These are phyloP conservation scores for Litsea cubeba DNA, from an alignment of 164 flowering plant genomes.

Conservation along the genomic window DNA sequence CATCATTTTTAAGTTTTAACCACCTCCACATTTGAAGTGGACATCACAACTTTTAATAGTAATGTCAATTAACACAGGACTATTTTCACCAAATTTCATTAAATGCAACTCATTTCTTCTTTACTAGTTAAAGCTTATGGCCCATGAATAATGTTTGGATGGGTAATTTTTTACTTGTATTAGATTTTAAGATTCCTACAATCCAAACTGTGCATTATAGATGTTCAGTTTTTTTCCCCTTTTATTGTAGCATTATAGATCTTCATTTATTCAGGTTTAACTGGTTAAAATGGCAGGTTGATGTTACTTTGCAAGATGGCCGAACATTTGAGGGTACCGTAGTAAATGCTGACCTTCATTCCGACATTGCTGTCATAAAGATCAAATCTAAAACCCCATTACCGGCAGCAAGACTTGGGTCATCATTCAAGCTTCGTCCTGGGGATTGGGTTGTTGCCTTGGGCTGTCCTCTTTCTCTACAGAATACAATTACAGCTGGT, in stretches of 20 bases:
- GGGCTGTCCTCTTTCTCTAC: conserved; percentile 94
- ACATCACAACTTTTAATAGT: no score
- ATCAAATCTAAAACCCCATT: conserved; percentile 79
- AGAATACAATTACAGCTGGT: conserved; percentile 95
- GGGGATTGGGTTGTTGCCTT: conserved; percentile 95
- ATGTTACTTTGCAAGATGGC: conserved; percentile 94
- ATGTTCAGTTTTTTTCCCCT: neutral
- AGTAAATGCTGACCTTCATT: conserved; percentile 78
- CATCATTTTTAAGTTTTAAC: no score
- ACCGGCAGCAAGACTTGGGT: conserved; percentile 80
- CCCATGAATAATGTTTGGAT: no score
- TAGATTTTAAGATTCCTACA: neutral
- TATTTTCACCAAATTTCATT: no score
- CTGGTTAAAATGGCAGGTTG: conserved; percentile 46
- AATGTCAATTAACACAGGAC: no score
- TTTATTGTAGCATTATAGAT: no score
- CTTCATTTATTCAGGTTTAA: neutral
- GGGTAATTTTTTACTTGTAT: neutral
- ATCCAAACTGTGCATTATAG: neutral
- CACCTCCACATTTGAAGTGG: no score
- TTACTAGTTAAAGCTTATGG: no score
- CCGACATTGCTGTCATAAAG: conserved; percentile 90
- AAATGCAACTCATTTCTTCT: no score
- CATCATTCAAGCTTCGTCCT: conserved; percentile 78
- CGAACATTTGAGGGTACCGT: conserved; percentile 82